These are phyloP conservation scores for Agroathelia rolfsii DNA, from an alignment of 1,284 basidiomycete genomes.

Conservation along the genomic window DNA sequence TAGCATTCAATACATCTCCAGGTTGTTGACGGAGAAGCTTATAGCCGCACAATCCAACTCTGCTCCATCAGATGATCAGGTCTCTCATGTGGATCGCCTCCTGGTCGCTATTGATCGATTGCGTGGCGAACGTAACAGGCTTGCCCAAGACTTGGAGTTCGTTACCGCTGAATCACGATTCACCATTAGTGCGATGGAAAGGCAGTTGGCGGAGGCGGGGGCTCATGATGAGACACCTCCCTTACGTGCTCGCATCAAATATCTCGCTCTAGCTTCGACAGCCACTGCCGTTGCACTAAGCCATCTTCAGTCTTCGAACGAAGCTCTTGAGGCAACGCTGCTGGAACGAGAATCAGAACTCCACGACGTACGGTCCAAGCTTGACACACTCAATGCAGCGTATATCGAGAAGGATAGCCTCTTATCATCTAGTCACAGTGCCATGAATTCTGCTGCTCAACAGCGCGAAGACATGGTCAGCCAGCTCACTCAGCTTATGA, in stretches of 20 bases:
- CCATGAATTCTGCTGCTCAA: too few species aligned
- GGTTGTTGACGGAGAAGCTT: too few species aligned
- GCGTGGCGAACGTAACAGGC: conserved; percentile 58
- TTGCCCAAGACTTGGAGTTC: conserved; percentile 62
- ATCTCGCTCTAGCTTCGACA: conserved; percentile 20
- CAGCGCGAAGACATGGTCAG: too few species aligned
- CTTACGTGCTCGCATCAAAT: conserved; percentile 13
- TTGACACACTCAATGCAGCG: too few species aligned
- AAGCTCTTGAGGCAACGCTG: conserved; percentile 20
- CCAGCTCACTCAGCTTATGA: too few species aligned
- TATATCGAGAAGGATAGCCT: too few species aligned
- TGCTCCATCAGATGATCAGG: conserved; percentile 10
- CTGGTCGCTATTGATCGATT: conserved; percentile 55
- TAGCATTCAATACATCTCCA: too few species aligned
- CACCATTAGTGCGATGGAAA: conserved; percentile 49
- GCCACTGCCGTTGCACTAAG: conserved; percentile 27
- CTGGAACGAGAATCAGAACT: conserved; percentile 23
- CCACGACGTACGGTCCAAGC: too few species aligned
- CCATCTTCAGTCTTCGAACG: conserved; percentile 23
- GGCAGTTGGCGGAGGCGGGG: conserved; percentile 27
- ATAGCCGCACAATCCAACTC: conserved; percentile 7
- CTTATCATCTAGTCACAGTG: too few species aligned
- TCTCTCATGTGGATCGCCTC: conserved; percentile 40
- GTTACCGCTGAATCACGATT: conserved; percentile 63
- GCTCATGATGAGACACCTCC: conserved; percentile 12